Base-by-base conservation (phyloP, 1,284 basidiomycete genomes). In the Wallemia ichthyophaga region DNA sequence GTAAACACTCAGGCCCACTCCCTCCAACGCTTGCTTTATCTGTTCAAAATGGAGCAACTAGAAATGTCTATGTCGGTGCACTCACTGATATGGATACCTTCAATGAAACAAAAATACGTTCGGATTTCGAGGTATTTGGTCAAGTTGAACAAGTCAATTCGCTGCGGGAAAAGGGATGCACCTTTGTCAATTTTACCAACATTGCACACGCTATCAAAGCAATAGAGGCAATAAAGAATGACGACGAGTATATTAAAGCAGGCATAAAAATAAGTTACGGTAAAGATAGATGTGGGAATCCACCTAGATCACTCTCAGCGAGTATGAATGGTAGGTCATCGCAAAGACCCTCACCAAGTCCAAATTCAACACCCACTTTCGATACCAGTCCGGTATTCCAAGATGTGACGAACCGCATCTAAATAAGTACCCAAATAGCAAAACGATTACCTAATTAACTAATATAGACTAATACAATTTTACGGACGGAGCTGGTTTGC, bases 101-200 rank as follows among this genome's bases (percentile, higher is more conserved):
- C 73, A 81, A 73, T 26, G 84, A 88, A 60, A 86, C 89, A 63
- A 81, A 81, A 68, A 75, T 94, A 59, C 82, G 83, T 69, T 73
- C 79, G 59, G 88, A 92, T 72, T 92, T 92, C 73, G 81, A 80
- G 59, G 85, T 88, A 71, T 92, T 78, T 69, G 88, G 89, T 26
- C 87, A 92, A 62, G 88, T 95, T 64, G 89, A 95, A 72, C 77
- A 92, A 61, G 81, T 95, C 70, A 94, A 94, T 71, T 88, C 86
- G 72, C 74, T 94, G 65, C 85, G 83, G 71, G 87, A 92, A 71
- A 94, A 94, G 81, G 85, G 88, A 71, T 91, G 86, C 66, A 86
- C 85, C 28, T 95, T 92, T 69, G 83, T 92, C 67, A 95, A 94
- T 74, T 94, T 87, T 66, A 82, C 80, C 57, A 87, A 88, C 70